These are phyloP conservation scores for Trichoderma reesei DNA, from an alignment of 495 filamentous ascomycete species.

Conservation along the genomic window DNA sequence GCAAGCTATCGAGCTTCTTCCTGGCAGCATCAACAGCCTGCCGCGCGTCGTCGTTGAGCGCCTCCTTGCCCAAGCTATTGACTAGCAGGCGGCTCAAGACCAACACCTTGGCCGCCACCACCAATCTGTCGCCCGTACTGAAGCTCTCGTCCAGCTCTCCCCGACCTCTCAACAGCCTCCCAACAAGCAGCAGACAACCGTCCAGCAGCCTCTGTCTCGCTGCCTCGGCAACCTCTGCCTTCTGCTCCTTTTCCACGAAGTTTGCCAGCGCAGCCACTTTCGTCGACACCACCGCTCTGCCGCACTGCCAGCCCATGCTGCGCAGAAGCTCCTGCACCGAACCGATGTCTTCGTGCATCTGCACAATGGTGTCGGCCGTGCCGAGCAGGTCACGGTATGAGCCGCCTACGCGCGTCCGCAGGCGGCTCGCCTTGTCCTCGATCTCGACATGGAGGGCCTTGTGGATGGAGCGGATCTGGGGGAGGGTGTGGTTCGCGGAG, in stretches of 20 bases:
- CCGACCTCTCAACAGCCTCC: conserved; percentile 21
- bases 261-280: conserved; percentile 53
- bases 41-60: conserved; percentile 18
- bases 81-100: conserved; percentile 56
- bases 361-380: conserved; percentile 84
- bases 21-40: conserved; percentile 52
- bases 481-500: conserved; percentile 53
- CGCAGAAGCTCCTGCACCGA: conserved; percentile 59
- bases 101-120: conserved; percentile 70
- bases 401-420: conserved; percentile 85
- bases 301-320: conserved; percentile 68
- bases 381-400: conserved; percentile 88
- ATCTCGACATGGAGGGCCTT: conserved; percentile 44
- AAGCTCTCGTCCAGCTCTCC: conserved; percentile 32
- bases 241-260: conserved; percentile 36
- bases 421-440: conserved; percentile 73
- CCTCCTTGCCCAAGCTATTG: conserved; percentile 31
- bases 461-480: conserved; percentile 52
- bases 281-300: conserved; percentile 57
- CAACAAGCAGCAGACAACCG: conserved; percentile 29
- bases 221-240: conserved; percentile 34
- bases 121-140: conserved; percentile 45
- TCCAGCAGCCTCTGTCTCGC: conserved; percentile 34
- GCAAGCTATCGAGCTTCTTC: conserved; percentile 49
- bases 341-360: conserved; percentile 73